These are phyloP conservation scores for Penicillium cataractarum DNA, from an alignment of 495 filamentous ascomycete species.

Conservation along the genomic window DNA sequence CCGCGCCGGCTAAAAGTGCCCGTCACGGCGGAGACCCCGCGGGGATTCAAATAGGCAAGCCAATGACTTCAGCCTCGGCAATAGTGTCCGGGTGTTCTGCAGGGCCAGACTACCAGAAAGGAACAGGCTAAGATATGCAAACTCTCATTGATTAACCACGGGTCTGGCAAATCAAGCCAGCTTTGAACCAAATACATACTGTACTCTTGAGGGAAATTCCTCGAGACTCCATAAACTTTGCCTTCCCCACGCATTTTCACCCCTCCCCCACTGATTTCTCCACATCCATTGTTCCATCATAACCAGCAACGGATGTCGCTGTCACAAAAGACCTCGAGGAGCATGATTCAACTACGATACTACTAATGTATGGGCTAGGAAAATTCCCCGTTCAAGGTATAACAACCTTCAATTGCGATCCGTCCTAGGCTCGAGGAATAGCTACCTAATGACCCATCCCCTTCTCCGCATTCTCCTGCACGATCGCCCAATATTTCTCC, in stretches of 20 bases:
- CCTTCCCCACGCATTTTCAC: background rate
- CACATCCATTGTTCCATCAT: too few species aligned
- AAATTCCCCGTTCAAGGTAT: background rate
- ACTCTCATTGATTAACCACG: background rate
- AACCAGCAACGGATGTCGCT: too few species aligned
- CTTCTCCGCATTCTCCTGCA: slow-evolving; percentile 43
- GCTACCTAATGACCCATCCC: slow-evolving; percentile 42
- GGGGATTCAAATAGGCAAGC: background rate
- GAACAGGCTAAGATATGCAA: background rate
- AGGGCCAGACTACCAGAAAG: background rate
- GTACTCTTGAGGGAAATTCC: too few species aligned
- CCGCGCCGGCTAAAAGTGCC: slow-evolving; percentile 2
- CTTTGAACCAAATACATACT: too few species aligned
- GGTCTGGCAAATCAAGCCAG: too few species aligned
- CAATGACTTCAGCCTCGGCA: background rate
- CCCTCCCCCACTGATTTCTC: background rate
- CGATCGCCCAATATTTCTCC: slow-evolving; percentile 47
- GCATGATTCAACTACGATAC: background rate
- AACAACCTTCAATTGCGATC: too few species aligned
- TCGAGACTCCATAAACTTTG: background rate
- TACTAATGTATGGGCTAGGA: too few species aligned
- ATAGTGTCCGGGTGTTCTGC: background rate
- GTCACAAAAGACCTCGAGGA: too few species aligned
- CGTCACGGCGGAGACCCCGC: background rate
- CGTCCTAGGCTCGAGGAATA: too few species aligned